A percentile compares a stretch with the other conserved stretches of the same genome.
phyloP scores from a whole-genome alignment of 768 basidiomycete genomes.

The Boletus subparvulus region DNA sequence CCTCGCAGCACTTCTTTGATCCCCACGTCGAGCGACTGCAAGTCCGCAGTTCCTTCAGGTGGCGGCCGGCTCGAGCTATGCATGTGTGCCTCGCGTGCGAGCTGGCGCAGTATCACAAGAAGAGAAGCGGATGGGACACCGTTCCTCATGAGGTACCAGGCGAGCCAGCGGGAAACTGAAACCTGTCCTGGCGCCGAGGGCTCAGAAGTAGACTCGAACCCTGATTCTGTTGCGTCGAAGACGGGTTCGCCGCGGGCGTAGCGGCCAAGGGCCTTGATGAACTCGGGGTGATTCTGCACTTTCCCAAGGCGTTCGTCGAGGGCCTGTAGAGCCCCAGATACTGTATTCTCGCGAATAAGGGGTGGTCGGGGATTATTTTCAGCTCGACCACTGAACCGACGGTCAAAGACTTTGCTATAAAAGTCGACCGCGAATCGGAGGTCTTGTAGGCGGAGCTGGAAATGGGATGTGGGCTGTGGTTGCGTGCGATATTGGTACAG shows the following conservation, averaged over 20 bases:
- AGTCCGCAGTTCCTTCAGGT: conserved; percentile 50
- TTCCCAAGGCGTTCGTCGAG: conserved; percentile 57
- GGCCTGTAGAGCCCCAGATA: conserved; percentile 62
- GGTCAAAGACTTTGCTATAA: conserved; percentile 71
- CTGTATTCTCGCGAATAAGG: conserved; percentile 69
- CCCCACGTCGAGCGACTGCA: conserved; percentile 43
- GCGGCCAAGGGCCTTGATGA: conserved; percentile 38
- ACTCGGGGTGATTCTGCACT: conserved; percentile 29
- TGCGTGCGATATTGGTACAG: conserved; percentile 68
- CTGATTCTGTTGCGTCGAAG: conserved; percentile 20
- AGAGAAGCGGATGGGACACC: conserved; percentile 69
- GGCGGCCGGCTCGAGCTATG: conserved; percentile 51
- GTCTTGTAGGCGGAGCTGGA: conserved; percentile 70
- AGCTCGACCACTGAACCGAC: conserved; percentile 68
- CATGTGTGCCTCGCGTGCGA: conserved; percentile 61
- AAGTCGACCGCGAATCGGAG: conserved; percentile 74
- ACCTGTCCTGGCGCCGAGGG: conserved; percentile 11
- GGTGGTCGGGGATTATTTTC: conserved; percentile 67
- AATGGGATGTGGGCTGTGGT: conserved; percentile 55
- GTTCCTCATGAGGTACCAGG: conserved; percentile 72
- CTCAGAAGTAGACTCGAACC: conserved; percentile 7
- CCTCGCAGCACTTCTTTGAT: conserved; percentile 87
- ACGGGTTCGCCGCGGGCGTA: conserved; percentile 58
- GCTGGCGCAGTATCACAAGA: conserved; percentile 57
- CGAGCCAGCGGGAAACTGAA: conserved; percentile 44